phyloP scores from a whole-genome alignment of 2,329 filamentous ascomycete genomes.

The Gnomoniopsis smithogilvyi region DNA sequence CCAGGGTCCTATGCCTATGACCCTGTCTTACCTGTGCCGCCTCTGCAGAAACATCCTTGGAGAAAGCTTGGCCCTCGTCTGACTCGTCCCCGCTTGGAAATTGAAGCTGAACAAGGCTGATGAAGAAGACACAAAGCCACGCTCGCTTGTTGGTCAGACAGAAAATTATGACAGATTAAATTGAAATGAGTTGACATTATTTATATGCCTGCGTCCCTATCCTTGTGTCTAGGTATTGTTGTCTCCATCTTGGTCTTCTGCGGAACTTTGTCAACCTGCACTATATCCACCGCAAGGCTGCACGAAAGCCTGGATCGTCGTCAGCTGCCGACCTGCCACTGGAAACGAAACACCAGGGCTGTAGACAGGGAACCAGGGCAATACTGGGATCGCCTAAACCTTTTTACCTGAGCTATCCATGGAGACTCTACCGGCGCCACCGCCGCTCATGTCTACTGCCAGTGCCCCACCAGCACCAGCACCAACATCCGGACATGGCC shows the following conservation, averaged over 20 bases:
- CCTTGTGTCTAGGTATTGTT: neutral
- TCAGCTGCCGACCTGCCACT: too few species aligned
- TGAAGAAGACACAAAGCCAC: neutral
- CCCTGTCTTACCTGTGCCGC: too few species aligned
- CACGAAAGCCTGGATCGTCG: too few species aligned
- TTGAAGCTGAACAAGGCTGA: neutral
- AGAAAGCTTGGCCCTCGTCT: too few species aligned
- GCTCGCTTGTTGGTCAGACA: constrained; percentile 1
- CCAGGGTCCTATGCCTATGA: too few species aligned
- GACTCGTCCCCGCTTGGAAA: neutral
- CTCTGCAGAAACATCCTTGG: too few species aligned
- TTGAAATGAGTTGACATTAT: neutral
- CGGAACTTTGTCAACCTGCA: too few species aligned
- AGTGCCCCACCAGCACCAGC: constrained; percentile 7
- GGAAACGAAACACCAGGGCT: too few species aligned
- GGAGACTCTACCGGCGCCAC: neutral
- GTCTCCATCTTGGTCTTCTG: neutral
- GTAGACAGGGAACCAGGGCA: too few species aligned
- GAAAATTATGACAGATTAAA: neutral
- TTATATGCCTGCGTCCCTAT: neutral
- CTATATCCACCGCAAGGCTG: too few species aligned
- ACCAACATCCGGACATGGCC: constrained; percentile 5
- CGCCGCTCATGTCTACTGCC: neutral
- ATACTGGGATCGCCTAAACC: neutral
- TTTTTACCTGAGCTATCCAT: neutral